Base-by-base conservation (phyloP, 1,284 basidiomycete genomes). In the Ustilago curta region DNA sequence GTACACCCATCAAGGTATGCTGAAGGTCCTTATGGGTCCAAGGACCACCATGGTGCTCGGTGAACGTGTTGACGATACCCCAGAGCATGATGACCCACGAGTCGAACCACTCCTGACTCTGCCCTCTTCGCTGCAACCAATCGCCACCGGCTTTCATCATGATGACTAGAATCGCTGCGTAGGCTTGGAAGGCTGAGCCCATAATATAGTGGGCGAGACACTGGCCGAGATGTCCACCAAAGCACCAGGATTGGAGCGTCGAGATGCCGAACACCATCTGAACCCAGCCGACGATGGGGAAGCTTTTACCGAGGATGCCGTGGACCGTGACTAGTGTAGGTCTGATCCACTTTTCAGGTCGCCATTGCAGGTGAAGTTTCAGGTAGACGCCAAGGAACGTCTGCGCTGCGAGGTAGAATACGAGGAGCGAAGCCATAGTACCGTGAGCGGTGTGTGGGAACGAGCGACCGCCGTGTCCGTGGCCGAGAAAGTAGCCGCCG, bases 1-100 rank as follows among this genome's bases (percentile, higher is more conserved):
- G 53, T 0, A 86, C 80, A 23, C 83, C 77, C 82, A 85, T 79
- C 19, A 85, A 86, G 91, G 93, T 95, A 84, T 97, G 94, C 81
- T 97, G 94, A 91, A 96, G 92, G 83, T 97, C 93, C 85, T 96
- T 95, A 71, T 91, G 91, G 9, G 92, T 92, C 82, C 80, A 81
- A 1, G 78, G 74, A 8, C 77, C 81, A 18, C 82, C 79, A 8
- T 79, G 77, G 35, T 83, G 83, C 82, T 96, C 93, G 1, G 95
- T 97, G 83, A 97, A 97, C 0, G 95, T 95, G 80, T 97, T 97
- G 63, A 97, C 91, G 55, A 87, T 87, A 8, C 88, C 86, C 94
- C 94, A 96, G 32, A 91, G 86, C 86, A 91, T 91, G 70, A 97
- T 96, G 18, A 96, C 90, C 88, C 90, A 91, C 16, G 91, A 92